Evolutionary conservation across 2,329 filamentous ascomycete genomes (phyloP).

Genomic region (Bimuria novae-zelandiae): DNA sequence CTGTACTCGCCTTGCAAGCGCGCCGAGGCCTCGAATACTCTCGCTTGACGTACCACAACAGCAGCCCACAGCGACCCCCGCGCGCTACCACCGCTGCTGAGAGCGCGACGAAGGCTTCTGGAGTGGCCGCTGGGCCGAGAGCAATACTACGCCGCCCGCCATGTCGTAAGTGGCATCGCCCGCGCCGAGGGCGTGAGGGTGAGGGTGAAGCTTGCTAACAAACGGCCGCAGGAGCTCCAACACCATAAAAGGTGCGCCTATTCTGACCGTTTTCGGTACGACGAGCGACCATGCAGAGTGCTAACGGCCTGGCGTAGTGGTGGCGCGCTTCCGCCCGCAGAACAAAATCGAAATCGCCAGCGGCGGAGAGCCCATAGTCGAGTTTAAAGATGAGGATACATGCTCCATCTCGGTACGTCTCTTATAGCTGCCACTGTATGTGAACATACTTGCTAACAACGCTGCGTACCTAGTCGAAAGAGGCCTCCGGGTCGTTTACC

Average conservation of each 20-base stretch:
- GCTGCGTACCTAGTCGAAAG: constrained; percentile 66
- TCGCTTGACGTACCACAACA: constrained; percentile 41
- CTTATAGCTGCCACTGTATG: neutral
- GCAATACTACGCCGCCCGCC: constrained; percentile 32
- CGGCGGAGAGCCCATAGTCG: constrained; percentile 89
- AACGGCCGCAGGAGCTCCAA: constrained; percentile 46
- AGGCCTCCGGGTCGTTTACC: constrained; percentile 80
- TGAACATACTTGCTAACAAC: constrained; percentile 15
- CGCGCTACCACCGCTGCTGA: constrained; percentile 18
- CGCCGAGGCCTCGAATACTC: constrained; percentile 19
- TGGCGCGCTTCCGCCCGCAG: constrained; percentile 96
- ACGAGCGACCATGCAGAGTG: constrained; percentile 3
- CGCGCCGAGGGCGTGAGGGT: constrained; percentile 10
- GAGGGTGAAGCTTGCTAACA: constrained; percentile 49
- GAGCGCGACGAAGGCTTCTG: constrained; percentile 17
- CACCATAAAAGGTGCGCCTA: constrained; percentile 51
- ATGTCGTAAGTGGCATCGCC: constrained; percentile 44
- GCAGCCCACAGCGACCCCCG: constrained; percentile 30
- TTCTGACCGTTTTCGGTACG: neutral
- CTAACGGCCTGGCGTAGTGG: constrained; percentile 63
- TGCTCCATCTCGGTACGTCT: constrained; percentile 77
- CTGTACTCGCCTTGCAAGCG: constrained; percentile 28
- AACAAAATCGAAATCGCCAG: constrained; percentile 91
- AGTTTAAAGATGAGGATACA: constrained; percentile 86
- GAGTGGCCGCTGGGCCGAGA: constrained; percentile 44